Evolutionary conservation across 495 filamentous ascomycete species (phyloP).

Genomic region (Talaromyces stipitatus): DNA sequence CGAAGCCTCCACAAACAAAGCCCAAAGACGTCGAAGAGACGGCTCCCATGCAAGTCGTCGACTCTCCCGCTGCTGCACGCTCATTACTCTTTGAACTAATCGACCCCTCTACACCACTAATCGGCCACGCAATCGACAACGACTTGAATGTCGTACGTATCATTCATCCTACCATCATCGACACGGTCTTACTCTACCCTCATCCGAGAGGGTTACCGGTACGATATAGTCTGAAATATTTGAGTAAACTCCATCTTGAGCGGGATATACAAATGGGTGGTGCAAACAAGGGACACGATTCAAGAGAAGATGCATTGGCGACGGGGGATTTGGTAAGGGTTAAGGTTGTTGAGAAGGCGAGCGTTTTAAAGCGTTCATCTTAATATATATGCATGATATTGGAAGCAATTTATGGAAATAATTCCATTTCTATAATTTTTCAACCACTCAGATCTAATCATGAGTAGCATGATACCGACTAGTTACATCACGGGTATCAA

Average conservation of each 20-base stretch:
- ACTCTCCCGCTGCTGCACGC: slow-evolving; percentile 64
- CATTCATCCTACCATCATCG: slow-evolving; percentile 76
- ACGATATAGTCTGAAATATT: slow-evolving; percentile 63
- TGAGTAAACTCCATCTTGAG: slow-evolving; percentile 57
- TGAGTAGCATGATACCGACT: neutral
- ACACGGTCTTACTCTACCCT: slow-evolving; percentile 80
- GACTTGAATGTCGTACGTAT: slow-evolving; percentile 79
- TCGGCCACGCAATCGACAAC: slow-evolving; percentile 93
- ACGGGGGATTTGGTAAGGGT: slow-evolving; percentile 77
- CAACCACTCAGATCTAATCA: neutral
- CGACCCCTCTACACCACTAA: slow-evolving; percentile 65
- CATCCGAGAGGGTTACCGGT: slow-evolving; percentile 66
- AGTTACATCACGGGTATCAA: slow-evolving; percentile 4
- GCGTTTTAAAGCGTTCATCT: slow-evolving; percentile 43
- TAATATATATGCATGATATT: neutral
- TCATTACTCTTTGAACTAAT: slow-evolving; percentile 63
- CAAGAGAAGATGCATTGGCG: slow-evolving; percentile 77
- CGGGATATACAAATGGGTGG: slow-evolving; percentile 72
- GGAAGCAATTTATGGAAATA: neutral
- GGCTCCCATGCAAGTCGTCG: slow-evolving; percentile 66
- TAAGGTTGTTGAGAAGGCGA: slow-evolving; percentile 59
- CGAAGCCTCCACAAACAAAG: slow-evolving; percentile 9
- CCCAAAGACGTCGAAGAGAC: too few relatives aligned
- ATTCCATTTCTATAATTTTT: neutral
- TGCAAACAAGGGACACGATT: slow-evolving; percentile 64